Percentiles rank a stretch among this genome's conserved stretches.
Evolutionary conservation across 306 rosid genomes (phyloP).

Genomic region (Parietaria judaica): DNA sequence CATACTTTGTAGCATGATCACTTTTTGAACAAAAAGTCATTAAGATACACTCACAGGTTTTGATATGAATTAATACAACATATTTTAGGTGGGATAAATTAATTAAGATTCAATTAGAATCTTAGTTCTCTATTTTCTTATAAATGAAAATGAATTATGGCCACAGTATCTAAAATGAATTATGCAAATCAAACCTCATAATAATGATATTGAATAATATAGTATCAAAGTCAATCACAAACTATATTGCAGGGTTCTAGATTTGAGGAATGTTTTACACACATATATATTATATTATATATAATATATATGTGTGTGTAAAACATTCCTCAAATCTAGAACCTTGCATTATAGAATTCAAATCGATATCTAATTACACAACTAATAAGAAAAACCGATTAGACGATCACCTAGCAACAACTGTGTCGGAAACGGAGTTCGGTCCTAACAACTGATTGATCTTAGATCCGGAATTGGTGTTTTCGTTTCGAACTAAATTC

Average conservation of each 20-base stretch:
- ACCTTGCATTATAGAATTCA: background rate
- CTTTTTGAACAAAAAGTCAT: background rate
- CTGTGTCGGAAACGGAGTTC: conserved; percentile 16
- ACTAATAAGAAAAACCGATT: no score
- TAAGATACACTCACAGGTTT: background rate
- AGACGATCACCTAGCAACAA: conserved; percentile 21
- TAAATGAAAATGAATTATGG: no score
- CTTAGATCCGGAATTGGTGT: conserved; percentile 16
- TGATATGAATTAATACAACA: background rate
- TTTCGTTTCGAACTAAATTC: conserved; percentile 18
- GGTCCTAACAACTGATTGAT: conserved; percentile 14
- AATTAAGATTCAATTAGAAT: no score
- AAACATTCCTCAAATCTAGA: background rate
- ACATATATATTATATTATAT: no score
- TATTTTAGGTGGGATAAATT: background rate
- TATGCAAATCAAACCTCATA: no score
- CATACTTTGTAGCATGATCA: no score
- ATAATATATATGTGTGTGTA: background rate
- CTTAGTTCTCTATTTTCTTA: background rate
- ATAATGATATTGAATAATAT: background rate
- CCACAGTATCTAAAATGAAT: no score
- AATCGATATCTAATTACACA: background rate
- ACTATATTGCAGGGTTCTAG: background rate
- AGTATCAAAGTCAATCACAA: background rate
- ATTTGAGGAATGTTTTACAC: background rate